These are phyloP conservation scores for Alternaria dauci DNA, from an alignment of 2,329 filamentous ascomycete genomes.

Conservation along the genomic window DNA sequence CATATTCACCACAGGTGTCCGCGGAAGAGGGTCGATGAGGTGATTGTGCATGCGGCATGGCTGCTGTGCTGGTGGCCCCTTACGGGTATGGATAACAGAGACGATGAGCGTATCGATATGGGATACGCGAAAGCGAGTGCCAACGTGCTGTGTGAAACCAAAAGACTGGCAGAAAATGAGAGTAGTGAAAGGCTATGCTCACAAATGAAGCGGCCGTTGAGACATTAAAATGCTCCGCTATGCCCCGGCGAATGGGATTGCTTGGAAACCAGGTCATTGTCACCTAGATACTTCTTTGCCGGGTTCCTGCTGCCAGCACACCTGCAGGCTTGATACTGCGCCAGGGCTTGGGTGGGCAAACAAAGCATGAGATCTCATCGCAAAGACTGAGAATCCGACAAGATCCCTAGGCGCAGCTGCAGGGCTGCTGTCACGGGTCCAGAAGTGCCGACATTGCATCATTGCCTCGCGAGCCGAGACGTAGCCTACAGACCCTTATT, in stretches of 20 bases:
- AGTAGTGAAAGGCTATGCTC: constrained; percentile 29
- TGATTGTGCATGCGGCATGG: constrained; percentile 44
- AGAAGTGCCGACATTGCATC: constrained; percentile 18
- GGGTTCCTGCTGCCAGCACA: constrained; percentile 46
- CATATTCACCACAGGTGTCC: constrained; percentile 30
- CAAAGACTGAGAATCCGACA: constrained; percentile 9
- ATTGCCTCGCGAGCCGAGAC: constrained; percentile 24
- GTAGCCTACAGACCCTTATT: constrained; percentile 26
- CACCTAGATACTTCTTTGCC: constrained; percentile 26
- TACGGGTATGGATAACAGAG: constrained; percentile 23
- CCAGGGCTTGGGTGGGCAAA: constrained; percentile 33
- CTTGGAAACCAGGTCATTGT: constrained; percentile 41
- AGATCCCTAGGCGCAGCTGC: constrained; percentile 9
- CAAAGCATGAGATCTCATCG: constrained; percentile 34
- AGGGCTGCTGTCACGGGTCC: constrained; percentile 27
- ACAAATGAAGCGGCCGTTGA: constrained; percentile 44
- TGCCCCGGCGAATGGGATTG: constrained; percentile 32
- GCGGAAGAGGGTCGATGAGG: constrained; percentile 33
- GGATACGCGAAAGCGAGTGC: constrained; percentile 32
- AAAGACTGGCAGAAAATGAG: constrained; percentile 30
- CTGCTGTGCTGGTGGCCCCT: constrained; percentile 38
- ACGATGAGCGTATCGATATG: constrained; percentile 27
- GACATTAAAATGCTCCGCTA: constrained; percentile 43
- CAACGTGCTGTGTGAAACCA: constrained; percentile 44
- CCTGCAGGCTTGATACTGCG: constrained; percentile 39